Base-by-base conservation (phyloP, 257 asterid species). In the Lycium ferocissimum region DNA sequence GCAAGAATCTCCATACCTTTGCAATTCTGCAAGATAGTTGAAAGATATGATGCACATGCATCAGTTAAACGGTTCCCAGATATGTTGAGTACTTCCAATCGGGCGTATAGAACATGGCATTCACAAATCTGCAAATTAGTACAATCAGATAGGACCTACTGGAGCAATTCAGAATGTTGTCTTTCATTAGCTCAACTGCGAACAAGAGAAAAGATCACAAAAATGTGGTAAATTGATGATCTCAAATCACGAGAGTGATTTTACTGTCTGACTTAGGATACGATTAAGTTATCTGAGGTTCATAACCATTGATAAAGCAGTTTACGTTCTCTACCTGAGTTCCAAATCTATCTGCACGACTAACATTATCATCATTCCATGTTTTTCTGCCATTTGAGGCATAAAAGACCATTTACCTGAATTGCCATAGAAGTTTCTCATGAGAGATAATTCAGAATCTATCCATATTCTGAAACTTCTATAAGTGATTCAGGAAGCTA, bases 1-100 rank as follows among this genome's bases (percentile, higher is more conserved):
- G 67, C 83, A 56, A 80, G 83, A 40, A 83, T 84, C 85, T 53
- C 18, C 26, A 69, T 47, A 95, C 99, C 98, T 94, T 90, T 92
- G 94, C 98, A 95, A 82, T 87, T 93, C 86, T 86, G 90, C 85
- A 95, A 89, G 84, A 96, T 91, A 86, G 94, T 90, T 80, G 97
- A 94, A 83, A 96, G 90, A 91, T 92, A 94, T 87, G 97, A 92
- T 86, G 98, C 97, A 92, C 98, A 94, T 51, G 97, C 91, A 88
- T 96, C 99, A 80, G 97, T 92, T 86, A 96, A 87, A 85, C 93
- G 87, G 92, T 96, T 96, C 66, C 97, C 97, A 65, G 98, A 93
- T 84, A 96, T 84, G 85, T 96, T 91, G 84, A 95, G 97, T 75
- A 95, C 97, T 92, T 96, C 99, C 91, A 96, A 71, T 84, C 98